Base-by-base conservation (phyloP, 2,329 filamentous ascomycete genomes). In the Neonectria punicea region DNA sequence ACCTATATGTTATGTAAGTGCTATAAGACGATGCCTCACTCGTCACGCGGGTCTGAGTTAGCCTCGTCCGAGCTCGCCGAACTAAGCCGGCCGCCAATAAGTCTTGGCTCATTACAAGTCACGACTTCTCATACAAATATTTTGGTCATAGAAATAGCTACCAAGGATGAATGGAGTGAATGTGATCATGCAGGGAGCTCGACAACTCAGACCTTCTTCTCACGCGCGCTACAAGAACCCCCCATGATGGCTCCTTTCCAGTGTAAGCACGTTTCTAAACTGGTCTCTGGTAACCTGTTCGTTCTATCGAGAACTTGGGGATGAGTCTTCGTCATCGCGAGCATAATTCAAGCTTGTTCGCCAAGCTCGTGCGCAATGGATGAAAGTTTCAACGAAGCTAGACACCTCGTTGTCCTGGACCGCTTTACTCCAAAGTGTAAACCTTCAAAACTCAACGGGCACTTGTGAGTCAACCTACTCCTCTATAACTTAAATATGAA, bases 191-290 rank as follows among this genome's bases (percentile, higher is more conserved):
- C 22, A 25, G 32, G 20, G 20, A n/a, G 13, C 30, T 32, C 14
- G 30, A 36, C 18, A 20, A 25, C 14, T 25, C 16, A 14, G 36
- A 4, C 4, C 10, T 10, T 53, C 5, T 30, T 39, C 30, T 30
- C 47, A 25, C 16, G 2, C 20, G n/a, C 57, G 32, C 41, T 4
- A 7, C n/a, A n/a, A 28, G 20, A 50, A 50, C 20, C 9, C 25
- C 18, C 7, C 28, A 44, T 14, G 3, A 64, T 64, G 61, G 55
- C 50, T n/a, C 9, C 39, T 10, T 62, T 67, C 10, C 55, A 56
- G 41, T 54, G 62, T 4, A 66, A 66, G 11, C 58, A 67, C 44
- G 65, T 67, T 36, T 67, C 62, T 0, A 62, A 53, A 16, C 9
- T 67, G 44, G 54, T 67, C 32, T 55, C 65, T 11, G 25, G 39